Base-by-base conservation (phyloP, 176 grass and related monocot genomes). In the Panicum miliaceum region DNA sequence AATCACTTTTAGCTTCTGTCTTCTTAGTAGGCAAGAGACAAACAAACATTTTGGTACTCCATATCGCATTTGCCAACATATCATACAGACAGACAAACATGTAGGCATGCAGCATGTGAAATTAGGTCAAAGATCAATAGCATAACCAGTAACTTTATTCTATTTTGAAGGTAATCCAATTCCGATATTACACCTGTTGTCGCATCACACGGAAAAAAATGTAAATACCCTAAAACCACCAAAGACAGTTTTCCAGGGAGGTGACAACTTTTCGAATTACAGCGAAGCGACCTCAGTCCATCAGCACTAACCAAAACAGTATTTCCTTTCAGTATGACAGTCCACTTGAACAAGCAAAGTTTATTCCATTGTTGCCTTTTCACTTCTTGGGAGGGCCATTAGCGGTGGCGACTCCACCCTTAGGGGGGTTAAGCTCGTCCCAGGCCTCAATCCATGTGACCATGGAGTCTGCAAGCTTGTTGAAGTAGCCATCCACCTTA, bases 401-500 rank as follows among this genome's bases (percentile, higher is more conserved):
- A 22, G 77, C 12, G 8, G 77, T 67, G 20, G 48, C 62, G 19
- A 40, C 61, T 8, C 43, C 54, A 4, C 84, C 79, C 41, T 84
- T 84, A 4, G 79, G 86, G n/a, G 89, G 70, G 83, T 91, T 94
- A 46, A 94, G 89, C 58, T 91, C 80, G 26, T 94, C 86, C 92
- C 92, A 94, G 11, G 92, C 92, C 80, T 91, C 86, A 2, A 94
- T 94, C 92, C 92, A 91, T 51, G 89, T 91, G 65, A 94, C 71
- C 86, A 94, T 94, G 58, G 92, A 54, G 36, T 91, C 86, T 6
- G 92, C 84, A 50, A 94, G 86, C 76, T 91, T 91, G 77, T 75
- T 86, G 86, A 94, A 94, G 89, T 94, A 94, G 2, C 79, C 73
- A 8, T 94, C 86, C 16, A 94, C 74, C 79, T 86, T 88, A 9